Base-by-base conservation (phyloP, 2,329 filamentous ascomycete species). In the Monosporascus sp. region DNA sequence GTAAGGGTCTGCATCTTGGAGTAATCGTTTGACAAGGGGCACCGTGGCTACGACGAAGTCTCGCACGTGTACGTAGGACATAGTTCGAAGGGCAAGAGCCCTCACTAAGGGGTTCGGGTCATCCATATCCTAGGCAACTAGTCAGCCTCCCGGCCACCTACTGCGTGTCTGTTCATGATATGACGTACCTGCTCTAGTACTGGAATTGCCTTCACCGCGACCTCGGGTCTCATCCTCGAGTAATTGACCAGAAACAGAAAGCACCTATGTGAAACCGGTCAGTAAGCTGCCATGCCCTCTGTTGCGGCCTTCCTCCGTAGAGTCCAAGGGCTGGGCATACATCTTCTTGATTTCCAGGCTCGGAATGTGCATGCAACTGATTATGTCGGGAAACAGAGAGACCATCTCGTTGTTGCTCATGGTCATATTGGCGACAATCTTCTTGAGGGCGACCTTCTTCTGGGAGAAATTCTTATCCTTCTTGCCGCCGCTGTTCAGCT, bases 391-490 rank as follows among this genome's bases (percentile, higher is more conserved):
- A 64, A 99, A 99, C 50, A 99, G 78, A 39, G 90, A 91, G 52
- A 97, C 88, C 94, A 99, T 99, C 72, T 99, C 94, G 68, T 97
- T 99, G 75, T 99, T 99, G 82, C 93, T 97, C 94, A 99, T 99
- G 60, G 94, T 99, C 94, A 99, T 99, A 70, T 99, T 99, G 70
- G 94, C 94, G 64, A 99, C 94, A 63, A 99, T 97, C 81, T 97
- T 97, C 82, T 99, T 99, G 58, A 99, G 81, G 11, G 94, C 92
- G 68, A 97, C 95, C 82, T 97, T 97, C 80, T 97, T 99, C 60
- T 85, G 84, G 45, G 87, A 82, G 74, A 90, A 88, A 75, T 95
- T 96, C 82, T 97, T 97, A 77, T 99, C 94, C 78, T 97, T 99
- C 79, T 96, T 97, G 61, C 89, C 88, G 69, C 91, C 91, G 72